Evolutionary conservation across 2,329 filamentous ascomycete genomes (phyloP).

Genomic region (Penicillium sp.): DNA sequence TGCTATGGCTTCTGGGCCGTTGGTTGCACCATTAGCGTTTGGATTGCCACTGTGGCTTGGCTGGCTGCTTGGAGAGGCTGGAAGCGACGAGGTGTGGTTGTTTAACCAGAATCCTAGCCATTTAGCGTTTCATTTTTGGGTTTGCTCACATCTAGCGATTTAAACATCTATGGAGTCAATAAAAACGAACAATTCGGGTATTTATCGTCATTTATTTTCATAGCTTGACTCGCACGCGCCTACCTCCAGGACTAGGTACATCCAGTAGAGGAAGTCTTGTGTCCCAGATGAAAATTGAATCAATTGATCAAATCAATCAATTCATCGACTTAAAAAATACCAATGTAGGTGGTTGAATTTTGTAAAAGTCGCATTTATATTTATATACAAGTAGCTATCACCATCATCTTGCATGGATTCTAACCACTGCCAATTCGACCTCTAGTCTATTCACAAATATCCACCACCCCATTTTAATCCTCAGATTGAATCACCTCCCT

Average conservation of each 20-base stretch:
- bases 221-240: not conserved
- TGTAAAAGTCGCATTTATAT: no score
- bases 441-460: not conserved
- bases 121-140: not conserved
- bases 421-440: no score
- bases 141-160: not conserved
- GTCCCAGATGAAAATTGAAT: no score
- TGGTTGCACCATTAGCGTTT: slow-evolving; percentile 68
- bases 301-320: no score
- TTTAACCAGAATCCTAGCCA: slow-evolving; percentile 37
- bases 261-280: no score
- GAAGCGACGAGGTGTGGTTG: slow-evolving; percentile 72
- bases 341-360: no score
- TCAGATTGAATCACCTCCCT: not conserved
- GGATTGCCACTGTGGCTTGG: slow-evolving; percentile 72
- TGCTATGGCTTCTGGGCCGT: slow-evolving; percentile 95
- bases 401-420: no score
- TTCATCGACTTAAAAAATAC: no score
- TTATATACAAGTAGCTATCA: no score
- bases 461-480: not conserved
- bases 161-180: not conserved
- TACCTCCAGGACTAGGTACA: not conserved
- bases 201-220: not conserved
- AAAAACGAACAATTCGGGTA: not conserved
- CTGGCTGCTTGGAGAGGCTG: slow-evolving; percentile 85